phyloP scores from a whole-genome alignment of 2,329 filamentous ascomycete genomes.

The Thermomyces lanuginosus region DNA sequence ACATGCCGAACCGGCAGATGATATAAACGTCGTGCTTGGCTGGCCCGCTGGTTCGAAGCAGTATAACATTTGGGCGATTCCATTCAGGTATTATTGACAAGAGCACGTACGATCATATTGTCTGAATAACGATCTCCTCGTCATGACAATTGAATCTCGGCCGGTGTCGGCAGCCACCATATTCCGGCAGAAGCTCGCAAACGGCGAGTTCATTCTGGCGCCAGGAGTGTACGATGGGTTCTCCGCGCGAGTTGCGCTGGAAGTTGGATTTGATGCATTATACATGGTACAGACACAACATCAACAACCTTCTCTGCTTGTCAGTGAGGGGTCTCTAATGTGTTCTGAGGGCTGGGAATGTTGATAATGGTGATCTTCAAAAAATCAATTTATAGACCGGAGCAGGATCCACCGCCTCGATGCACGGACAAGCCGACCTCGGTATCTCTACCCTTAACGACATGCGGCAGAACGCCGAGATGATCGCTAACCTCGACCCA shows the following conservation, averaged over 20 bases:
- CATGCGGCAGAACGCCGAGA: constrained; percentile 45
- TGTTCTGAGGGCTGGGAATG: too few species aligned
- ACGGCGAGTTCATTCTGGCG: constrained; percentile 23
- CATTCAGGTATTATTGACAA: too few species aligned
- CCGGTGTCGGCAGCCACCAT: constrained; percentile 1
- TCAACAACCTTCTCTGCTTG: too few species aligned
- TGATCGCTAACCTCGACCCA: constrained; percentile 45
- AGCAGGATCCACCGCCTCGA: constrained; percentile 44
- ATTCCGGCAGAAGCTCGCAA: constrained; percentile 1
- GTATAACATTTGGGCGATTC: too few species aligned
- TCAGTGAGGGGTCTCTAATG: too few species aligned
- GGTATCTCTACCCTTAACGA: constrained; percentile 46
- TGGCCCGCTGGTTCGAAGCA: too few species aligned
- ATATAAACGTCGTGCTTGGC: too few species aligned
- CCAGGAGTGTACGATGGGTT: constrained; percentile 38
- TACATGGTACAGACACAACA: constrained; percentile 31
- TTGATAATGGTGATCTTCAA: too few species aligned
- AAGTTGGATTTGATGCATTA: constrained; percentile 33
- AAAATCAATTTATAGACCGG: constrained; percentile 38
- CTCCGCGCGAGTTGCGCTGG: constrained; percentile 33
- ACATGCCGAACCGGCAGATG: too few species aligned
- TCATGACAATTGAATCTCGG: too few species aligned
- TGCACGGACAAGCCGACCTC: constrained; percentile 46
- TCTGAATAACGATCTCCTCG: too few species aligned
- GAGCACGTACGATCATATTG: too few species aligned